Evolutionary conservation across 306 rosid genomes (phyloP).

Genomic region (Cotoneaster glaucophyllus): DNA sequence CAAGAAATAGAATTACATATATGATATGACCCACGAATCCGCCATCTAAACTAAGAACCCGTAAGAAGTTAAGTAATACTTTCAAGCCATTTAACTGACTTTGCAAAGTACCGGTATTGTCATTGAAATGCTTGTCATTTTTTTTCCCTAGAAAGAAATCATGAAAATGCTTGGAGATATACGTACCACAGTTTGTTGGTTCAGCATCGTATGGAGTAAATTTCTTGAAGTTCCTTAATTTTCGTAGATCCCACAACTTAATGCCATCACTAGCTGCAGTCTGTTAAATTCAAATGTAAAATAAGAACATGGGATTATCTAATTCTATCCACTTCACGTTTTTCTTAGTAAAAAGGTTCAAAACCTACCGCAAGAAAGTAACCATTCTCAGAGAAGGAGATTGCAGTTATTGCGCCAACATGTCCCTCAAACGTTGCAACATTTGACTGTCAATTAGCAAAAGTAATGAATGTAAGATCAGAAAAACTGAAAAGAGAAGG

Average conservation of each 20-base stretch:
- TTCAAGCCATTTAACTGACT: neutral
- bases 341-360: neutral
- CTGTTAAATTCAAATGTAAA: slow-evolving; percentile 35
- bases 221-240: slow-evolving; percentile 79
- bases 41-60: neutral
- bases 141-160: neutral
- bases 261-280: slow-evolving; percentile 97
- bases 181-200: slow-evolving; percentile 77
- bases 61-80: neutral
- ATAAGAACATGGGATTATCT: slow-evolving; percentile 9
- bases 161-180: neutral
- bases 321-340: slow-evolving; percentile 1
- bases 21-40: neutral
- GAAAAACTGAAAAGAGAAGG: neutral
- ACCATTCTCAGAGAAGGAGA: slow-evolving; percentile 94
- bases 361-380: slow-evolving; percentile 94
- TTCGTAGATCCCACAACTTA: slow-evolving; percentile 95
- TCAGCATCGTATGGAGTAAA: slow-evolving; percentile 79
- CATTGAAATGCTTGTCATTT: neutral
- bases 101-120: neutral
- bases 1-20: neutral
- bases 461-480: slow-evolving; percentile 1
- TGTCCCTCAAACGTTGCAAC: slow-evolving; percentile 96
- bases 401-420: slow-evolving; percentile 77
- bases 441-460: slow-evolving; percentile 53